These are phyloP conservation scores for Colletotrichum abscissum DNA, from an alignment of 2,329 filamentous ascomycete species.

Conservation along the genomic window DNA sequence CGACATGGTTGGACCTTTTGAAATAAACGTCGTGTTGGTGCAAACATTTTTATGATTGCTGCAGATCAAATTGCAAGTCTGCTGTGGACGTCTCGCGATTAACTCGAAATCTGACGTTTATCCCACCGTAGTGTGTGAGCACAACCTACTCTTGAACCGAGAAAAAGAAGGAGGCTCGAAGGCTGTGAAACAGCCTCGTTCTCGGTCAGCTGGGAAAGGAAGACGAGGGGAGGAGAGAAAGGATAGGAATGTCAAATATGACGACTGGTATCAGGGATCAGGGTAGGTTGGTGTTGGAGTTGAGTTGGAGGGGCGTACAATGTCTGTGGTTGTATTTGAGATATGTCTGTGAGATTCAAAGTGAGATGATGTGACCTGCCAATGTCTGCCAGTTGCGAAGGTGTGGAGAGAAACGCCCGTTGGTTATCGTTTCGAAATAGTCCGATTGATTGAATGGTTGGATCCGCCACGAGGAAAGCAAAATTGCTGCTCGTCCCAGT, in stretches of 20 bases:
- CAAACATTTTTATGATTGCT: conserved; percentile 56
- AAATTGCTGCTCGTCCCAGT: neutral
- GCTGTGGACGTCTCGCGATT: neutral
- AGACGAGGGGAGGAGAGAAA: neutral
- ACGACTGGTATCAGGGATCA: conserved; percentile 3
- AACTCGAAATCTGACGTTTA: neutral
- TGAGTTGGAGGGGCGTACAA: neutral
- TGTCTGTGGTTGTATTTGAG: neutral
- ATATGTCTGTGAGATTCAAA: neutral
- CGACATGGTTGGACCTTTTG: conserved; percentile 59
- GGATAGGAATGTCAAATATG: neutral
- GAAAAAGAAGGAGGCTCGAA: neutral
- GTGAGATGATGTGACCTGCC: conserved; percentile 21
- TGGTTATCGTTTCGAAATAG: conserved; percentile 15
- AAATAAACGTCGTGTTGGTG: conserved; percentile 58
- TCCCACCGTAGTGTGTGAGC: neutral
- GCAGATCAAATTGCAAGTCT: neutral
- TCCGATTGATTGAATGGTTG: conserved; percentile 1
- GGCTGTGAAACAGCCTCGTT: conserved; percentile 31
- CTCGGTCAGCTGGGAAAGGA: conserved; percentile 18
- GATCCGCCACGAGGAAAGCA: neutral
- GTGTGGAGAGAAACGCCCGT: conserved; percentile 8
- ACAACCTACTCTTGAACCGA: neutral
- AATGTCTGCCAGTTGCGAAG: neutral
- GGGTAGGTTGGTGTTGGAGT: neutral